phyloP scores from a whole-genome alignment of 768 basidiomycete genomes.

The Solioccasus polychromus region DNA sequence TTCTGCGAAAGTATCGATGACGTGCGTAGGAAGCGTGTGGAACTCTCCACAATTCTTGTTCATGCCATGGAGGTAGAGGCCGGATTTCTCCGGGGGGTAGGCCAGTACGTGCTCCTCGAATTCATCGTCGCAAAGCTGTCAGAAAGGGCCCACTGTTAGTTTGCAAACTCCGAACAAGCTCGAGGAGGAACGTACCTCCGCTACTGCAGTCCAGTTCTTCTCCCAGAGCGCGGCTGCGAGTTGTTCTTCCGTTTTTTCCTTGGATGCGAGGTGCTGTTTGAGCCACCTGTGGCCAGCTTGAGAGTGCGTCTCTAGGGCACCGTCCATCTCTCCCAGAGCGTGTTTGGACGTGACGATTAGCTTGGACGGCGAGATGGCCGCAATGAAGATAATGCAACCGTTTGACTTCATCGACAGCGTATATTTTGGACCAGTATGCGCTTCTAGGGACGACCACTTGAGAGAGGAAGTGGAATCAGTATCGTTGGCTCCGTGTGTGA shows the following conservation, averaged over 20 bases:
- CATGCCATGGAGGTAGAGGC: slow-evolving; percentile 90
- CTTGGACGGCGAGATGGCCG: slow-evolving; percentile 70
- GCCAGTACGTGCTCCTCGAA: slow-evolving; percentile 96
- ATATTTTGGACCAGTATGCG: slow-evolving; percentile 73
- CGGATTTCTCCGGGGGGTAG: slow-evolving; percentile 78
- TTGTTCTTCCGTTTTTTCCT: slow-evolving; percentile 66
- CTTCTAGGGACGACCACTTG: slow-evolving; percentile 74
- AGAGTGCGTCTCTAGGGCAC: slow-evolving; percentile 60
- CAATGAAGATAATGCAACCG: slow-evolving; percentile 95
- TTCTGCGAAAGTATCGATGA: slow-evolving; percentile 76
- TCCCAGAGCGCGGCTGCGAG: slow-evolving; percentile 76
- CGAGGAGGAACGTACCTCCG: slow-evolving; percentile 62
- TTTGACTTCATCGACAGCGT: slow-evolving; percentile 91
- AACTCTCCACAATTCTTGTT: slow-evolving; percentile 70
- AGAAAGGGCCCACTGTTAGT: neutral
- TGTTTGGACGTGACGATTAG: slow-evolving; percentile 93
- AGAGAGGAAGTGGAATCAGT: neutral
- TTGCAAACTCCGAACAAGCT: neutral
- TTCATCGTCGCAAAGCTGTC: slow-evolving; percentile 90
- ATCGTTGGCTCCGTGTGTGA: neutral
- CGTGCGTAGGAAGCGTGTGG: slow-evolving; percentile 60
- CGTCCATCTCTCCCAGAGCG: slow-evolving; percentile 61
- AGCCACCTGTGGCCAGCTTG: slow-evolving; percentile 86
- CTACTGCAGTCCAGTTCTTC: slow-evolving; percentile 83
- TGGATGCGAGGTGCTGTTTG: slow-evolving; percentile 48